Percentiles rank a stretch among this genome's conserved stretches.
These are phyloP conservation scores for Nicotiana attenuata DNA, from an alignment of 257 asterid species.

Conservation along the genomic window DNA sequence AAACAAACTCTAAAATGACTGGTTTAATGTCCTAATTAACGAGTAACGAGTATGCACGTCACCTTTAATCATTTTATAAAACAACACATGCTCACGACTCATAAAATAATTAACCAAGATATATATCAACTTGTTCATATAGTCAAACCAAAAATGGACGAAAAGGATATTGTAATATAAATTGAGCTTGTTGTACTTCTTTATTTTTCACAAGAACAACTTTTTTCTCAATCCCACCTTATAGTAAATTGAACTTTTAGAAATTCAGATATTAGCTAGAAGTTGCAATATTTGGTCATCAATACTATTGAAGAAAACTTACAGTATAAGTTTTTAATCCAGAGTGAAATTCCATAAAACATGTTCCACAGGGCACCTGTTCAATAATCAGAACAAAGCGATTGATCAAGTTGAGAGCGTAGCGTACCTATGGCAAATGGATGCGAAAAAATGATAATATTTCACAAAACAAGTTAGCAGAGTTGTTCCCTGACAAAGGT, in stretches of 20 bases:
- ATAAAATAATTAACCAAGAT: background rate
- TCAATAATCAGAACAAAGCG: too few relatives aligned
- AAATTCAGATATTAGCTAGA: background rate
- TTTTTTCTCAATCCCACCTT: background rate
- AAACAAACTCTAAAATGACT: background rate
- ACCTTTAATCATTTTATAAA: background rate
- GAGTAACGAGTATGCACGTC: constrained; percentile 5
- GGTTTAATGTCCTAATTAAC: background rate
- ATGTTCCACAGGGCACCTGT: too few relatives aligned
- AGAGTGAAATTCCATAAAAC: too few relatives aligned
- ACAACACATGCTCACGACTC: constrained; percentile 6
- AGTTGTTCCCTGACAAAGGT: background rate
- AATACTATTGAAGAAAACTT: background rate
- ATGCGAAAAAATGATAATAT: too few relatives aligned
- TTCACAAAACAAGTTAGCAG: too few relatives aligned
- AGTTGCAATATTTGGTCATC: background rate
- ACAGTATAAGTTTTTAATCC: background rate
- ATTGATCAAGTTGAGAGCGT: too few relatives aligned
- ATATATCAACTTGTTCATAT: constrained; percentile 7
- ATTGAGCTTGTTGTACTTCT: background rate
- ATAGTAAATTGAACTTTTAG: background rate
- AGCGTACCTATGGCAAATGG: too few relatives aligned
- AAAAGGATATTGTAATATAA: background rate
- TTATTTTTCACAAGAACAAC: background rate
- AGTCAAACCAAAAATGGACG: background rate